Evolutionary conservation across 2,329 filamentous ascomycete species (phyloP).

Genomic region (Emericellopsis atlantica): DNA sequence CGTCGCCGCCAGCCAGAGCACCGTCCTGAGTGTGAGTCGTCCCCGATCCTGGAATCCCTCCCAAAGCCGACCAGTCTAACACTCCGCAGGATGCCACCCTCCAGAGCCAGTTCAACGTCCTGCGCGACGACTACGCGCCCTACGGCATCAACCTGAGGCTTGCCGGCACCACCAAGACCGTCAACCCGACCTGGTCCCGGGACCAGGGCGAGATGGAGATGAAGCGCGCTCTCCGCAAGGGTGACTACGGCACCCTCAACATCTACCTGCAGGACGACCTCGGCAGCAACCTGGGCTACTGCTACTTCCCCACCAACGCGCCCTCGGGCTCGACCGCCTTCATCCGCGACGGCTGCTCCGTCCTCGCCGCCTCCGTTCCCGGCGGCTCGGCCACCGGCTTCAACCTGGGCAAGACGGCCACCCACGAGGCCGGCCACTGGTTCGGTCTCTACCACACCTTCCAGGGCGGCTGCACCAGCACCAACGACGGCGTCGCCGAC

Average conservation of each 20-base stretch:
- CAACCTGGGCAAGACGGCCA: constrained; percentile 16
- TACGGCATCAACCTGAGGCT: constrained; percentile 11
- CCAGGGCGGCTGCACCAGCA: constrained; percentile 22
- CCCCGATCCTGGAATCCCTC: background rate
- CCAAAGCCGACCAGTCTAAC: background rate
- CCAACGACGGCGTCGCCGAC: constrained; percentile 25
- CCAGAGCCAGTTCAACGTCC: constrained; percentile 10
- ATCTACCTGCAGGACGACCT: constrained; percentile 25
- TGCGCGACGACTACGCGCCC: constrained; percentile 12
- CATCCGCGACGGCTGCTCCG: constrained; percentile 24
- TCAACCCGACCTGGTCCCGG: constrained; percentile 15
- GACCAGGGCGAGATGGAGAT: constrained; percentile 21
- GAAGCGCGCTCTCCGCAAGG: constrained; percentile 30
- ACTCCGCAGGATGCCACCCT: constrained; percentile 7
- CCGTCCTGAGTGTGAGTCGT: background rate
- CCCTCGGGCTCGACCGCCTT: constrained; percentile 16
- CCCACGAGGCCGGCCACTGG: constrained; percentile 36
- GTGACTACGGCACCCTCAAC: constrained; percentile 28
- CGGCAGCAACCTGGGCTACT: constrained; percentile 27
- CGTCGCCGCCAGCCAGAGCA: constrained; percentile 2
- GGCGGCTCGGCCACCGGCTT: constrained; percentile 14
- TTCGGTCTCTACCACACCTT: constrained; percentile 35
- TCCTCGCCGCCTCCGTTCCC: constrained; percentile 21
- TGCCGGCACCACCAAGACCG: constrained; percentile 13
- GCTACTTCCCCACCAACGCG: constrained; percentile 28